Evolutionary conservation across 345 rosid species (phyloP).

Genomic region (Salix dunnii): DNA sequence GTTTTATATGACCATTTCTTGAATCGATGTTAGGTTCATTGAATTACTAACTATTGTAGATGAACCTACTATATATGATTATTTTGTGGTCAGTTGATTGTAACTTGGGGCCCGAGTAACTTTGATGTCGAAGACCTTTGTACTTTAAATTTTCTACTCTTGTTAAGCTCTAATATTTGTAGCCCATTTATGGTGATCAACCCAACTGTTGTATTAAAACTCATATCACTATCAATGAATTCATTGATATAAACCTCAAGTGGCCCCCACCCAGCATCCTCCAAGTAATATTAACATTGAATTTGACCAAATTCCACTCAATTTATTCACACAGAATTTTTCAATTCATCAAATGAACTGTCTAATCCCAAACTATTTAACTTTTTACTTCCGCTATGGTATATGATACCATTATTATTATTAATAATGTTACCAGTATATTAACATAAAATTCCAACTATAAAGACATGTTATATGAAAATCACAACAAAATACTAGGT

Average conservation of each 20-base stretch:
- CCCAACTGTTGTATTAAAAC: not conserved
- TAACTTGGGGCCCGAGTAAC: not conserved
- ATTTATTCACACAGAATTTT: not conserved
- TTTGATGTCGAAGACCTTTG: too few relatives aligned
- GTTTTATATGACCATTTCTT: too few relatives aligned
- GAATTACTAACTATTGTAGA: too few relatives aligned
- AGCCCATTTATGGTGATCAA: not conserved
- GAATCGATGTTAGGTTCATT: too few relatives aligned
- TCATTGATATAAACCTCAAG: not conserved
- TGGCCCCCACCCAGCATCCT: not conserved
- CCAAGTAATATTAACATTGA: not conserved
- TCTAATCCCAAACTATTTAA: not conserved
- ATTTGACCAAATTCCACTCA: not conserved
- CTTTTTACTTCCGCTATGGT: not conserved
- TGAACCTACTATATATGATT: too few relatives aligned
- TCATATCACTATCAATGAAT: too few relatives aligned
- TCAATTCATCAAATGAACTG: not conserved
- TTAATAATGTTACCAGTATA: not conserved
- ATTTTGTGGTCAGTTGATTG: accelerated
- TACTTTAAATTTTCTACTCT: too few relatives aligned
- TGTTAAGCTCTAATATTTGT: not conserved
- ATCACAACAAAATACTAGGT: not conserved
- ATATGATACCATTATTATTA: not conserved
- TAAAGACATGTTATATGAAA: not conserved
- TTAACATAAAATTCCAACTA: not conserved